Base-by-base conservation (phyloP, 352 stramenopile genomes). In the Phytophthora sp. region DNA sequence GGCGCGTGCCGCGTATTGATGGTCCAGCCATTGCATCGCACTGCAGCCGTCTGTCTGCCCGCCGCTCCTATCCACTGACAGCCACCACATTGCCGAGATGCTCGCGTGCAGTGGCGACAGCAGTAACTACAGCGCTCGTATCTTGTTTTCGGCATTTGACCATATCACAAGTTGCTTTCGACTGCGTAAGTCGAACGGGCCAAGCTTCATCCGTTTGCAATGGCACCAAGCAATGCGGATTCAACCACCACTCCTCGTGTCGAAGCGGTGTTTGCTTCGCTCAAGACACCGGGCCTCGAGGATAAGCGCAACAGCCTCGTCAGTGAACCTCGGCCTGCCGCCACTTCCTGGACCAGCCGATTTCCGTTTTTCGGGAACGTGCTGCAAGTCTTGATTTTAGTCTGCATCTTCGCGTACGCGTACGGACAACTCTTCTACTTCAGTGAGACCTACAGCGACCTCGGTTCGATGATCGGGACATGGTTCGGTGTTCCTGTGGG, bases 401-500 rank as follows among this genome's bases (percentile, higher is more conserved):
- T 27, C 11, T 45, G 58, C 24, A 77, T 82, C 13, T 26, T 53
- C 28, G 45, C 65, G 6, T 82, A 77, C 66, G 30, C 65, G 8
- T 74, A 67, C 38, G 74, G 60, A 10, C 52, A 79, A 18, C 35
- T 75, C 20, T 55, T 73, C 26, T 62, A 66, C 35, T 60, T 73
- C 37, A 67, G 48, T 13, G 50, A 63, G 3, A 41, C 50, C 1
- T 77, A 76, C 48, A 67, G 12, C 1, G 39, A 62, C 3, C 24
- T 71, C 21, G 65, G 49, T 23, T 13, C 42, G 8, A 61, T 31
- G 1, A 62, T 72, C 51, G 62, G 55, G 3, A 56, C 28, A n/a
- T 83, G 74, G 71, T 79, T 59, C 53, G 75, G 64, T 7, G 68
- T 77, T 18, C 62, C 62, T 39, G 54, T 41, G 34, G 53, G 38